Conservation (phyloP, 768 basidiomycete species). For the Lactarius vividus region DNA sequence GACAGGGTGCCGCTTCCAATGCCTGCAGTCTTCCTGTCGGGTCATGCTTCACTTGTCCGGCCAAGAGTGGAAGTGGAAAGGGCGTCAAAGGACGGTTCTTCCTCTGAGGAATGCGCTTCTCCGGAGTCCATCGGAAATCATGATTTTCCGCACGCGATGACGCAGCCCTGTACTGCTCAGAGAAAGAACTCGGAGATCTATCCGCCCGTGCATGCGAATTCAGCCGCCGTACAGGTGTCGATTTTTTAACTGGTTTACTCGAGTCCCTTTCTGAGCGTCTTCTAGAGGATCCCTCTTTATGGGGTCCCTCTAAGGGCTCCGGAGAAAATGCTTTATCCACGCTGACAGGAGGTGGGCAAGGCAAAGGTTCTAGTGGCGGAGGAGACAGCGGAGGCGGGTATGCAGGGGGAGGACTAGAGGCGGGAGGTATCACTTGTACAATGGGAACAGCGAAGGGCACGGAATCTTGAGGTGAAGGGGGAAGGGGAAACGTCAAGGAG, state of each 20-base stretch:
- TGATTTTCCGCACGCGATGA: background rate
- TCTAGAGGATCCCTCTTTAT: background rate
- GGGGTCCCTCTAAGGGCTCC: background rate
- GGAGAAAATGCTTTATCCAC: background rate
- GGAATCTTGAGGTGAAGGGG: slow-evolving; percentile 9
- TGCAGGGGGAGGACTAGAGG: slow-evolving; percentile 15
- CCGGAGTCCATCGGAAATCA: background rate
- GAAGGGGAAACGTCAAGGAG: slow-evolving; percentile 26
- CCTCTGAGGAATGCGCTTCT: background rate
- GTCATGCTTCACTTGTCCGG: background rate
- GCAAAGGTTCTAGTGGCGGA: slow-evolving; percentile 17
- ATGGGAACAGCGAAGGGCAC: slow-evolving; percentile 15
- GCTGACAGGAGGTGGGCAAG: slow-evolving; percentile 8
- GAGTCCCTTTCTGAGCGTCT: slow-evolving; percentile 4
- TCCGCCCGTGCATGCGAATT: slow-evolving; percentile 1
- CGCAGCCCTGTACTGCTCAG: background rate
- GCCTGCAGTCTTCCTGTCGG: slow-evolving; percentile 4
- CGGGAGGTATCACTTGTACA: slow-evolving; percentile 12
- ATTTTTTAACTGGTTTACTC: background rate
- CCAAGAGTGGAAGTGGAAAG: slow-evolving; percentile 9
- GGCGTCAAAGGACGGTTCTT: slow-evolving; percentile 19
- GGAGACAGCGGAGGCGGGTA: slow-evolving; percentile 20
- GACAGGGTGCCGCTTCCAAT: background rate
- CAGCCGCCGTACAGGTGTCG: background rate
- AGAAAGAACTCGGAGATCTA: background rate